These are phyloP conservation scores for Orbilia blumenaviensis DNA, from an alignment of 2,329 filamentous ascomycete species.

Conservation along the genomic window DNA sequence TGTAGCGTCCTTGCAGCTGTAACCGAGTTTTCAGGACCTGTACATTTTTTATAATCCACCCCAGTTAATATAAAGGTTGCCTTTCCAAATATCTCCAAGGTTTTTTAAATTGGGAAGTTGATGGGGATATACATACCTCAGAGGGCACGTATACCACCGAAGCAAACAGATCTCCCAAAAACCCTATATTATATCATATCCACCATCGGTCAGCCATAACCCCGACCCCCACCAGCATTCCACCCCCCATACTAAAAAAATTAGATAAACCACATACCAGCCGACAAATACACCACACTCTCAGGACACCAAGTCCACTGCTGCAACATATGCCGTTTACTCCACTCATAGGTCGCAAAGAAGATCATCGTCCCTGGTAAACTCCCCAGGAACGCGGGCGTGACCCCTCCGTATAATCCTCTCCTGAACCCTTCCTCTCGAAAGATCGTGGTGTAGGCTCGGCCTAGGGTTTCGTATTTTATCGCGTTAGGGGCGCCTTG, in stretches of 20 bases:
- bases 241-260: not conserved
- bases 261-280: constrained; percentile 68
- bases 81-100: too few species aligned
- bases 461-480: constrained; percentile 88
- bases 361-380: constrained; percentile 94
- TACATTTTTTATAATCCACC: not conserved
- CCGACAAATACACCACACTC: constrained; percentile 83
- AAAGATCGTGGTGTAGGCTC: constrained; percentile 91
- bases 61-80: too few species aligned
- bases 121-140: constrained; percentile 70
- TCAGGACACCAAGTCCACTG: constrained; percentile 79
- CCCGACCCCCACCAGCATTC: constrained; percentile 16
- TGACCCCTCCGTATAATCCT: constrained; percentile 91
- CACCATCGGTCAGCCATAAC: too few species aligned
- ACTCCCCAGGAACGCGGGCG: constrained; percentile 88
- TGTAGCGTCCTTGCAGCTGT: constrained; percentile 91
- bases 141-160: constrained; percentile 95
- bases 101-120: too few species aligned
- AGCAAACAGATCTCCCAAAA: constrained; percentile 89
- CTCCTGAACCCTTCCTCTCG: constrained; percentile 86
- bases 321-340: constrained; percentile 89
- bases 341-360: constrained; percentile 96
- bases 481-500: constrained; percentile 94
- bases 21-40: constrained; percentile 87
- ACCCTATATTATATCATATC: too few species aligned